Evolutionary conservation across 1,284 basidiomycete genomes (phyloP).

Genomic region (Ceratobasidium sp.): DNA sequence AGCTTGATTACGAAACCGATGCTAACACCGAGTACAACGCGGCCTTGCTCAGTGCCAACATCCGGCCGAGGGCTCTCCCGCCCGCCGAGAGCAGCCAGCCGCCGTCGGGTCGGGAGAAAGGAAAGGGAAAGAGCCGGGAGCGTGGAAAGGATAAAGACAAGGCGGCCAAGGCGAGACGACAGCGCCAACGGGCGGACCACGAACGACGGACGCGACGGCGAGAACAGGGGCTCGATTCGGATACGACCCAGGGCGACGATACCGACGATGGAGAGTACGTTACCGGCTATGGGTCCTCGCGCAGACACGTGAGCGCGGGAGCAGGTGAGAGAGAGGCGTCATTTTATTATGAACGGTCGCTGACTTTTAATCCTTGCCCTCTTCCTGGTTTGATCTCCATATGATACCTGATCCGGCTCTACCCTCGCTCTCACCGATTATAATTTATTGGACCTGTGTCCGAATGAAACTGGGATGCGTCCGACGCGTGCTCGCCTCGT

Average conservation of each 20-base stretch:
- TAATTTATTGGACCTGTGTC: background rate
- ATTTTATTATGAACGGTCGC: background rate
- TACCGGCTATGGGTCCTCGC: conserved; percentile 28
- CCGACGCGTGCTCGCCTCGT: conserved; percentile 34
- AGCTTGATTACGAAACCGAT: conserved; percentile 39
- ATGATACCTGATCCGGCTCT: background rate
- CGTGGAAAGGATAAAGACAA: conserved; percentile 21
- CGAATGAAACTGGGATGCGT: conserved; percentile 27
- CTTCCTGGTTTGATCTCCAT: conserved; percentile 16
- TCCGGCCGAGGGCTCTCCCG: background rate
- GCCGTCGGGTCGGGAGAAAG: background rate
- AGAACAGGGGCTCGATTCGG: conserved; percentile 17
- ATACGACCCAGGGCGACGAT: conserved; percentile 43
- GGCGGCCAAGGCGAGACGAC: background rate
- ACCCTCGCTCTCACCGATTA: background rate
- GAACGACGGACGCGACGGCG: conserved; percentile 23
- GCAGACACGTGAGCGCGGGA: conserved; percentile 18
- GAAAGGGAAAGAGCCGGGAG: conserved; percentile 9
- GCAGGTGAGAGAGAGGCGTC: background rate
- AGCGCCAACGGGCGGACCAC: conserved; percentile 14
- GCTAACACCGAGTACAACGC: conserved; percentile 42
- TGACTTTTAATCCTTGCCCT: background rate
- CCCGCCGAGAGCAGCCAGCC: background rate
- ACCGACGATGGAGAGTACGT: conserved; percentile 30
- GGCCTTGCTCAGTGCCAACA: conserved; percentile 24